Evolutionary conservation across 2,329 filamentous ascomycete genomes (phyloP), one percentile per base, ranked within the genome.

Genomic region (Bipolaris oryzae): DNA sequence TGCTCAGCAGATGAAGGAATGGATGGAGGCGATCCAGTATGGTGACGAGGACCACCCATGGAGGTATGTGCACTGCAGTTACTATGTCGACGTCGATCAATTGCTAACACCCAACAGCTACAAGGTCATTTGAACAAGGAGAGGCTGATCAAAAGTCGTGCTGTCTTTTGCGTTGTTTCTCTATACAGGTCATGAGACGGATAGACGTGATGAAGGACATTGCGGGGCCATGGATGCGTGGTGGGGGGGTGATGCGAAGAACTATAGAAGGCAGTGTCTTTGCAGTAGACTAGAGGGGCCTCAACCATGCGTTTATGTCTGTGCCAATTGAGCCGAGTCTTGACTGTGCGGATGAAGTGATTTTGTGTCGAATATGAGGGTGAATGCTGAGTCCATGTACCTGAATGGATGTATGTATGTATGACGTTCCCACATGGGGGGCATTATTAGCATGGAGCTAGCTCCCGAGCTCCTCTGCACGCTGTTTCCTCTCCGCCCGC

Each of bases 1-100:
- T 70, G 89, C 95, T 9, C 80, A 87, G 69, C 86, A 85, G 77
- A 93, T 99, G 89, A 96, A 96, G 86, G 86, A 89, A 70, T 99
- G 95, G 95, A 97, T 99, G 61, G 93, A 96, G 81, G 89, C 81
- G 25, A 93, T 96, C 67, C 94, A 98, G 80, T 97, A 98, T 75
- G 95, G 95, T 62, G 93, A 97, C 63, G 86, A 91, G 75, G 72
- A 74, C 37, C 92, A 97, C 76, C 84, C 88, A 64, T 99, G 95
- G 95, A 97, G 93, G 83, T 88, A 87, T 76, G 80, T 73, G 20
- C 28, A 25, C 33, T 49, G 9, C 46, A 23, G 10, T 38, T 16
- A 9, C 21, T 9, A 37, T n/a, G 20, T 20, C 11, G 7, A 37
- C 18, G 18, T 31, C 10, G 28, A 31, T 31, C 13, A 44, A 34